Evolutionary conservation across 2,329 filamentous ascomycete genomes (phyloP).

Genomic region (Ascocoryne sarcoides): DNA sequence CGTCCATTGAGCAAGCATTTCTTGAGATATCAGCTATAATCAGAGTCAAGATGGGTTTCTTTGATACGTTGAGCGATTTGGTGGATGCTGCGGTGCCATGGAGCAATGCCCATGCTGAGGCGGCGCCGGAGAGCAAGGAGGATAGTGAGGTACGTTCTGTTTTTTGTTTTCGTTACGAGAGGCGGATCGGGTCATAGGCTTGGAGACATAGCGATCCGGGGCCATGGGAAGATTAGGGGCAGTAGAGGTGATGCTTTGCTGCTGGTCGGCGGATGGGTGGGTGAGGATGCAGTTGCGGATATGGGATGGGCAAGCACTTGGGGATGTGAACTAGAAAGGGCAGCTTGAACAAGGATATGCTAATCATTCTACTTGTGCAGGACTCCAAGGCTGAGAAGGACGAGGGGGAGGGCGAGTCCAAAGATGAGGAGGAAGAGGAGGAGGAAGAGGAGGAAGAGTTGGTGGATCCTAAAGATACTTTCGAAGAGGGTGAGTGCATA

Average conservation of each 20-base stretch:
- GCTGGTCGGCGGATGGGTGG: neutral
- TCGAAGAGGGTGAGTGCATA: slow-evolving; percentile 77
- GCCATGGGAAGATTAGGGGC: too few relatives aligned
- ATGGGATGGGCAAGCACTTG: neutral
- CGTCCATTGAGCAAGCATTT: slow-evolving; percentile 6
- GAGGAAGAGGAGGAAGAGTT: slow-evolving; percentile 67
- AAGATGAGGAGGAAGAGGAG: slow-evolving; percentile 45
- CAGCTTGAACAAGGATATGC: neutral
- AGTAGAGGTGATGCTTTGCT: neutral
- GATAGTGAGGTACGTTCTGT: slow-evolving; percentile 21
- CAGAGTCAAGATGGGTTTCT: slow-evolving; percentile 49
- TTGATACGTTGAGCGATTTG: slow-evolving; percentile 55
- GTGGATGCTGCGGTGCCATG: slow-evolving; percentile 58
- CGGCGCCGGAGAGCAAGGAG: slow-evolving; percentile 41
- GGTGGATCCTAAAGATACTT: slow-evolving; percentile 75
- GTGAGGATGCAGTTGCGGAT: neutral
- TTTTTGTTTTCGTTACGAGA: neutral
- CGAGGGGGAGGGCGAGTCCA: slow-evolving; percentile 39
- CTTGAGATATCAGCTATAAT: slow-evolving; percentile 5
- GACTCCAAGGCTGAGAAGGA: slow-evolving; percentile 23
- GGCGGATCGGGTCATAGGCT: neutral
- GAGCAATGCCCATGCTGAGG: slow-evolving; percentile 56
- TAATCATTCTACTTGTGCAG: slow-evolving; percentile 5
- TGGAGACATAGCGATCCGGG: too few relatives aligned
- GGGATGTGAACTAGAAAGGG: neutral